Base-by-base conservation (phyloP, 139 green algal genomes). In the Closterium sp. region DNA sequence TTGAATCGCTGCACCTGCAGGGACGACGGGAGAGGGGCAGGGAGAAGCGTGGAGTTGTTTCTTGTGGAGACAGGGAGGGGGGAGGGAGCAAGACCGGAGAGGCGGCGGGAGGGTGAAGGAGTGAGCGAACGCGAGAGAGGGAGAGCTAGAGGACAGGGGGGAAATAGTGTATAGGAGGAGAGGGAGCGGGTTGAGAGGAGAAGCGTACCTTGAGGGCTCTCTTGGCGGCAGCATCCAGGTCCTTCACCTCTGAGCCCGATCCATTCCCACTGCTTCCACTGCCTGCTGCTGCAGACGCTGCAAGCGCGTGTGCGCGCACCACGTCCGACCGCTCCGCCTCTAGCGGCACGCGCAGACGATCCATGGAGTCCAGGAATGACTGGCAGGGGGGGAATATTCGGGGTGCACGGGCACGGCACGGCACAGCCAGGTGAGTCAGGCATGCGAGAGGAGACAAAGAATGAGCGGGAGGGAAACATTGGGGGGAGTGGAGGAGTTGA, bases 1-100 rank as follows among this genome's bases (percentile, higher is more conserved):
- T 92, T 94, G 28, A 93, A 94, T 32, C 91, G 66, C 25, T 31
- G 43, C 33, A 95, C 34, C 55, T 89, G 55, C 55, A 23, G 21
- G 38, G 38, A 66, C 38, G 38, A 66, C 10, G 21, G 21, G 38
- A 19, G 10, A 28, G 55, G n/a, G n/a, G 10, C 16, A n/a, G 64
- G 32, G 30, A 28, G 33, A 85, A 32, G 30, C 32, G 43, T 32
- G 87, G 55, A 76, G 55, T 19, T 16, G 55, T 16, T 55, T 55
- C n/a, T n/a, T 21, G n/a, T 4, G 30, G 83, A 23, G 83, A 33
- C 21, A 7, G 4, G 4, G 76, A 10, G 28, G 76, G 76, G 76
- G 4, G 28, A 7, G 76, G 76, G 76, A 85, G 76, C 5, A 31
- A 10, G 5, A 31, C 5, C 76, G 8, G 83, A 23, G 7, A 86